Base-by-base conservation (phyloP, 1,284 basidiomycete genomes). In the Coniophora puteana region DNA sequence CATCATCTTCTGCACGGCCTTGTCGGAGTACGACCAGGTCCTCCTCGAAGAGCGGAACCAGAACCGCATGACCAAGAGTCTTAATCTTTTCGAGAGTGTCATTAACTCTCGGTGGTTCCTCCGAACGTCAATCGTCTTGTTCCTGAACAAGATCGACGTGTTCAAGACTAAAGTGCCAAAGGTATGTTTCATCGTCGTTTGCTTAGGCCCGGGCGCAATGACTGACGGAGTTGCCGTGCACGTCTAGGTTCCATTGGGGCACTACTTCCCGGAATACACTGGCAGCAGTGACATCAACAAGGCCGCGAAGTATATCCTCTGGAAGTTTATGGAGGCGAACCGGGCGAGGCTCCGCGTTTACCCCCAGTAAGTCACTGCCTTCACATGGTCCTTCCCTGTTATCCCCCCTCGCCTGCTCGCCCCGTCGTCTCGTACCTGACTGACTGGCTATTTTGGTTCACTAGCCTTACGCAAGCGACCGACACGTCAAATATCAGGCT, bases 281-380 rank as follows among this genome's bases (percentile, higher is more conserved):
- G 88, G 88, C 36, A 92, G 93, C 1, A 64, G 83, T 11, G 92
- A 95, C 61, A 89, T 95, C 62, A 94, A 94, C 72, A 95, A 95
- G 67, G 93, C 92, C 14, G 90, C 92, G n/a, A 95, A 95, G 61
- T 97, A 93, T 61, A 94, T 95, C 49, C 67, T 97, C 23, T 95
- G 92, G 93, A 71, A 89, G 47, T 97, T 95, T 55, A 94, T 92
- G 66, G 89, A 93, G 65, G 85, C 88, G 38, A 97, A 97, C 59
- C 68, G 91, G 29, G 89, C 89, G 32, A 66, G 85, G 46, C 59
- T 93, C 53, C 89, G 83, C 51, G 85, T 93, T 14, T 93, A 93
- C 63, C 89, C 90, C 8, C 90, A 93, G 89, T 91, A 57, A 52
- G 86, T 79, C n/a, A 30, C 46, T 6, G 8, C 20, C 6, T n/a